phyloP scores from a whole-genome alignment of 768 basidiomycete genomes.

The Porphyrellus cyaneotinctus region DNA sequence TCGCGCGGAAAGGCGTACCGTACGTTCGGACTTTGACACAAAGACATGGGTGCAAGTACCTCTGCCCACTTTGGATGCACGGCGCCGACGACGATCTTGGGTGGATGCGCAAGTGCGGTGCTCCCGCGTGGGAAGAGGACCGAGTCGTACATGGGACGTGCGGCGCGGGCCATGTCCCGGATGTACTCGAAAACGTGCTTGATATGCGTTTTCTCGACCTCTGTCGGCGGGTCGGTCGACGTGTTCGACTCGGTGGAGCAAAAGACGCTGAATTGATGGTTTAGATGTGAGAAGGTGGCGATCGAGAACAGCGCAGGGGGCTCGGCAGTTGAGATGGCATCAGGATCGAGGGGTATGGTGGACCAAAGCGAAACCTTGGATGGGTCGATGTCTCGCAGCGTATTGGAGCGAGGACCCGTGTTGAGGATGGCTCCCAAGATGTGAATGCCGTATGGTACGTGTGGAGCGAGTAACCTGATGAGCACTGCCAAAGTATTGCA shows the following conservation, averaged over 20 bases:
- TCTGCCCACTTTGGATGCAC: slow-evolving; percentile 9
- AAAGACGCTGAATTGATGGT: slow-evolving; percentile 13
- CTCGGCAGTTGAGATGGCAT: neutral
- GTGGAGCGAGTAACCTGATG: slow-evolving; percentile 11
- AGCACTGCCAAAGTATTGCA: slow-evolving; percentile 4
- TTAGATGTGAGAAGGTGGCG: slow-evolving; percentile 9
- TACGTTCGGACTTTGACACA: neutral
- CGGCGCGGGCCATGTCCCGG: neutral
- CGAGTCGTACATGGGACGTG: slow-evolving; percentile 8
- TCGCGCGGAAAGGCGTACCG: slow-evolving; percentile 7
- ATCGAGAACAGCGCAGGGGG: slow-evolving; percentile 18
- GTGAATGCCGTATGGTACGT: slow-evolving; percentile 10
- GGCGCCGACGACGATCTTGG: slow-evolving; percentile 7
- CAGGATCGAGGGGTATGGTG: slow-evolving; percentile 7
- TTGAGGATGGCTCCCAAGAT: slow-evolving; percentile 21
- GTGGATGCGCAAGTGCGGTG: slow-evolving; percentile 2
- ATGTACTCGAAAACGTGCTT: slow-evolving; percentile 12
- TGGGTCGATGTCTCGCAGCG: slow-evolving; percentile 10
- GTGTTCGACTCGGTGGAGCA: slow-evolving; percentile 13
- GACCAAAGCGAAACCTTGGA: slow-evolving; percentile 20
- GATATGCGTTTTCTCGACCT: slow-evolving; percentile 14
- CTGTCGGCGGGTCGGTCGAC: neutral
- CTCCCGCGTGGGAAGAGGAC: neutral
- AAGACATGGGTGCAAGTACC: slow-evolving; percentile 6
- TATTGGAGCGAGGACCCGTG: slow-evolving; percentile 9